Evolutionary conservation across 495 filamentous ascomycete species (phyloP).

Genomic region (Aspergillus ostianus): DNA sequence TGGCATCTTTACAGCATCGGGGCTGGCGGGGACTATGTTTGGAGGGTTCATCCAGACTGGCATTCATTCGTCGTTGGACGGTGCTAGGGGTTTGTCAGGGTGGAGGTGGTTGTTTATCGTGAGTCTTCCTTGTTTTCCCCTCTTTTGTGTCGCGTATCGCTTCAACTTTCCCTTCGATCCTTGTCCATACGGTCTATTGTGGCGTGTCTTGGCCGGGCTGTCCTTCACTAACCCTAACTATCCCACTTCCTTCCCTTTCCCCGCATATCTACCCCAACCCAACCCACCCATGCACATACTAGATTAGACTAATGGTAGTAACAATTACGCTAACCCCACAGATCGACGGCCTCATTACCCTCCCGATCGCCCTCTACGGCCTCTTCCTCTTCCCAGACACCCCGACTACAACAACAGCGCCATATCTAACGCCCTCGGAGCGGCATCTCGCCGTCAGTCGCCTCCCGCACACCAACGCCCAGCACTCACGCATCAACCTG

Average conservation of each 20-base stretch:
- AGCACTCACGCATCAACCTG: constrained; percentile 33
- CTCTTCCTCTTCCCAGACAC: constrained; percentile 61
- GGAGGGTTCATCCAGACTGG: constrained; percentile 59
- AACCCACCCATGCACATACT: no score
- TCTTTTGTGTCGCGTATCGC: no score
- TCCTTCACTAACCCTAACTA: background rate
- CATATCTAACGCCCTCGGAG: constrained; percentile 48
- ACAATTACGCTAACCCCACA: constrained; percentile 22
- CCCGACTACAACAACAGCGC: constrained; percentile 51
- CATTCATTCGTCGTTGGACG: constrained; percentile 54
- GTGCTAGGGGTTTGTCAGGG: constrained; percentile 48
- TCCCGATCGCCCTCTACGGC: constrained; percentile 60
- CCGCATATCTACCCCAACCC: background rate
- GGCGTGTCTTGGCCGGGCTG: no score
- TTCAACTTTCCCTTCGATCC: no score
- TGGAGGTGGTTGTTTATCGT: constrained; percentile 70
- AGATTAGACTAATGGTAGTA: no score
- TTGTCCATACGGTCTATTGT: no score
- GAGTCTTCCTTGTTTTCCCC: background rate
- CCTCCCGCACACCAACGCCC: constrained; percentile 27
- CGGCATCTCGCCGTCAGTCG: constrained; percentile 45
- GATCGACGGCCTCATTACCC: constrained; percentile 49
- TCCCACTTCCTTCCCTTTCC: no score
- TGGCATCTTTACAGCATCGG: constrained; percentile 39
- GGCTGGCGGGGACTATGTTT: constrained; percentile 43